Percentiles rank a stretch among this genome's conserved stretches.
These are phyloP conservation scores for Paramecium tetraurelia DNA, from an alignment of 73 alveolate species.

Conservation along the genomic window DNA sequence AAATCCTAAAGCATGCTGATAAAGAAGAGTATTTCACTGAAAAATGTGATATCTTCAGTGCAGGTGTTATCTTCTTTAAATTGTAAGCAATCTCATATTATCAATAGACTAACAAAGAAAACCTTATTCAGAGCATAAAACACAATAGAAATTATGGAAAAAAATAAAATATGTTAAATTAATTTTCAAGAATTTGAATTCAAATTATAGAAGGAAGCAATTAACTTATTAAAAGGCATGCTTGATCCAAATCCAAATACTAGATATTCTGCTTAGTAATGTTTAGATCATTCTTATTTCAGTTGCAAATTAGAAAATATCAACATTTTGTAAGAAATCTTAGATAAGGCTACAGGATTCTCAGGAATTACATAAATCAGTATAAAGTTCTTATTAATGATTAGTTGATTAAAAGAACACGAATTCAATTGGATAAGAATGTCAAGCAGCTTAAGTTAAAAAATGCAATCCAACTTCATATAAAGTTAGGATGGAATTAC, in stretches of 20 bases:
- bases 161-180: not conserved
- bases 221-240: not conserved
- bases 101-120: not conserved
- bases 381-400: not conserved
- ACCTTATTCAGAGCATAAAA: slow-evolving; percentile 40
- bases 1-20: not conserved
- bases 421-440: not conserved
- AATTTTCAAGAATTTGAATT: slow-evolving; percentile 5
- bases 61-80: slow-evolving; percentile 41
- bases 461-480: slow-evolving; percentile 36
- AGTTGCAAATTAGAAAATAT: not conserved
- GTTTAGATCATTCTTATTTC: slow-evolving; percentile 14
- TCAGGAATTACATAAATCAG: not conserved
- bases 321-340: not conserved
- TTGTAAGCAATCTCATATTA: not conserved
- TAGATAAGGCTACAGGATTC: slow-evolving; percentile 23
- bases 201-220: slow-evolving; percentile 1
- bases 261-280: not conserved
- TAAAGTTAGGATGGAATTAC: not conserved
- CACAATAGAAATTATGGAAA: slow-evolving; percentile 1
- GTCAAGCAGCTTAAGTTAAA: not conserved
- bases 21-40: not conserved
- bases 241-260: not conserved
- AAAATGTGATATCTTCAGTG: slow-evolving; percentile 47
- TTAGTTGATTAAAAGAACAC: not conserved